Conservation (phyloP, 306 rosid genomes). For the Herpetospermum pedunculosum region DNA sequence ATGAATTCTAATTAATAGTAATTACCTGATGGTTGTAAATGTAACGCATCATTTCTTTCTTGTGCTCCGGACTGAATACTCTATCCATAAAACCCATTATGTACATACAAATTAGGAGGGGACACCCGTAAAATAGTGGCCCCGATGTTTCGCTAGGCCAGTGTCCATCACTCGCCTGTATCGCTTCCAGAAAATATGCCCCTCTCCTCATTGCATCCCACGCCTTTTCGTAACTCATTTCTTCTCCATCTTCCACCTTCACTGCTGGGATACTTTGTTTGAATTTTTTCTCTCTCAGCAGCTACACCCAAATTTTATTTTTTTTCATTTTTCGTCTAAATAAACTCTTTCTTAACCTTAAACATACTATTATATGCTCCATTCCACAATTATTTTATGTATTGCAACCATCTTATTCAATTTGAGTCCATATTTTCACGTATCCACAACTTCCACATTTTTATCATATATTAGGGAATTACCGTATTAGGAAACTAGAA, state of each 20-base stretch:
- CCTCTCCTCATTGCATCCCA: conserved; percentile 9
- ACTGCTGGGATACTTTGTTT: conserved; percentile 10
- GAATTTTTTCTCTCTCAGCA: conserved; percentile 13
- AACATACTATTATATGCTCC: too few species aligned
- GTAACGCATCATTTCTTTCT: conserved; percentile 6
- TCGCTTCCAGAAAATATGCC: conserved; percentile 5
- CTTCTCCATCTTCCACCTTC: conserved; percentile 11
- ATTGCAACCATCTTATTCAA: too few species aligned
- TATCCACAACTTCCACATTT: too few species aligned
- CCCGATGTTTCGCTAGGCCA: conserved; percentile 19
- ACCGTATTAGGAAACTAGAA: too few species aligned
- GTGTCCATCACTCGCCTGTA: conserved; percentile 19
- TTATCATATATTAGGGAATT: too few species aligned
- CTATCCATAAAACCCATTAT: conserved; percentile 8
- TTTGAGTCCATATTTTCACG: too few species aligned
- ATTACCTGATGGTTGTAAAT: conserved; percentile 12
- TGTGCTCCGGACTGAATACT: conserved; percentile 8
- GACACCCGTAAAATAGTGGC: conserved; percentile 10
- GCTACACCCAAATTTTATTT: neutral
- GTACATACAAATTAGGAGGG: conserved; percentile 15
- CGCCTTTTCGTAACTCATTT: conserved; percentile 1
- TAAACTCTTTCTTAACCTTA: too few species aligned
- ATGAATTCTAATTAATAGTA: too few species aligned
- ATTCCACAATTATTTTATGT: too few species aligned
- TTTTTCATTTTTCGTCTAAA: too few species aligned